Base-by-base conservation (phyloP, 2,329 filamentous ascomycete species). In the Leptographium procerum region DNA sequence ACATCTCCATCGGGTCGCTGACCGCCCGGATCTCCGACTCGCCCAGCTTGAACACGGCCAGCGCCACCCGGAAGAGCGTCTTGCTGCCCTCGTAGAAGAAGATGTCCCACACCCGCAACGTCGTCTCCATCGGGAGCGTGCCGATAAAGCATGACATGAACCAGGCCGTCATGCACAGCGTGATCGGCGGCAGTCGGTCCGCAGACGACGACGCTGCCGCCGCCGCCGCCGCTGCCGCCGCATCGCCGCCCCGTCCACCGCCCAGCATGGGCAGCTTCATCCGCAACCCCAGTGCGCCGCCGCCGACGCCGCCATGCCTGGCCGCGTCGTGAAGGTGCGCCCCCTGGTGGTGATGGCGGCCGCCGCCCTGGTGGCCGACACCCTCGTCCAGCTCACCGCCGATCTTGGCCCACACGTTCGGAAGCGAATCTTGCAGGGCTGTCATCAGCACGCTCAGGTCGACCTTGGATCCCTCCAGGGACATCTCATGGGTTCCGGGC, bases 121-220 rank as follows among this genome's bases (percentile, higher is more conserved):
- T 92, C 22, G 87, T 90, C 73, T 97, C 92, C 61, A 95, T 91
- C 2, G 92, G 92, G 22, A 97, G 75, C 0, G 89, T 95, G 57
- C 91, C 91, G 61, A 96, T 94, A 70, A 94, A 96, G 66, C 94
- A 88, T 54, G 89, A 95, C 92, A 97, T 96, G 71, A 97, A 95
- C 92, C 92, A 97, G 4, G 91, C 89, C 11, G 91, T 96, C 71
- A 94, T 90, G 65, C 91, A 95, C 6, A 97, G 80, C 0, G 89
- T 94, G 64, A 97, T 92, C 14, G 92, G 91, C 0, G 92, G 92
- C 13, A 96, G 79, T 5, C 87, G 81, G 55, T 71, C 69, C 7
- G 55, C 59, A 22, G 61, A 63, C 4, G 57, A 26, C 1, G 51
- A 33, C 5, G 28, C 19, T 14, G 2, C 4, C 22, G 24, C 3